Percentiles rank a stretch among this genome's conserved stretches.
Evolutionary conservation across 441 rosid species (phyloP).

Genomic region (Populus tomentosa): DNA sequence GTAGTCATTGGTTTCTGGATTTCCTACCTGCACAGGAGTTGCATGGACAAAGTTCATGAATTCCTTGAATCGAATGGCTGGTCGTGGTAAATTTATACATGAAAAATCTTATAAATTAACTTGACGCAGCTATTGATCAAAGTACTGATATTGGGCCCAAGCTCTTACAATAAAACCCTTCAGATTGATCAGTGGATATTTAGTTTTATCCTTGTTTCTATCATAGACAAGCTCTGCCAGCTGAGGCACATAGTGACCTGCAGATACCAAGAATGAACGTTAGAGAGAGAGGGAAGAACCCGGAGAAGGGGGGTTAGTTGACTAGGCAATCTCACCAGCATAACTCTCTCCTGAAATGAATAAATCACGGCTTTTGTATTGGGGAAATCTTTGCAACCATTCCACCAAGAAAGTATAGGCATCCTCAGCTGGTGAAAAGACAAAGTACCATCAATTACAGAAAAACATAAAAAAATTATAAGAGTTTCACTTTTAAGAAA

Average conservation of each 20-base stretch:
- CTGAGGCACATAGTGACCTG: conserved; percentile 63
- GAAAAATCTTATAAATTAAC: background rate
- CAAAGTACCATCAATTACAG: background rate
- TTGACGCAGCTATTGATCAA: background rate
- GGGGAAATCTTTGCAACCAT: conserved; percentile 50
- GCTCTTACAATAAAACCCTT: conserved; percentile 54
- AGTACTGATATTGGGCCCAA: background rate
- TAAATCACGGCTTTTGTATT: conserved; percentile 43
- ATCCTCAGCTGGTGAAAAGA: conserved; percentile 44
- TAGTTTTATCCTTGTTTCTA: conserved; percentile 35
- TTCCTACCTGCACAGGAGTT: conserved; percentile 41
- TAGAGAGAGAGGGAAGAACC: conserved; percentile 7
- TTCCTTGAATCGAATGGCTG: background rate
- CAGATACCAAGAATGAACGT: conserved; percentile 4
- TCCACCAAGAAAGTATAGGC: conserved; percentile 49
- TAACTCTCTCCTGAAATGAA: conserved; percentile 62
- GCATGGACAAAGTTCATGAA: background rate
- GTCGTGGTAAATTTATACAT: background rate
- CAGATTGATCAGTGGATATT: conserved; percentile 45
- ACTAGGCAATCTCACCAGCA: conserved; percentile 27
- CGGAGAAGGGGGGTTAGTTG: background rate
- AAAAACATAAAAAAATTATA: background rate
- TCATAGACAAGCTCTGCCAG: conserved; percentile 54
- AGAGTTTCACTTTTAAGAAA: background rate
- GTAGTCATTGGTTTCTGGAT: conserved; percentile 45